Conservation (phyloP, 257 asterid species). For the Nicotiana noctiflora region DNA sequence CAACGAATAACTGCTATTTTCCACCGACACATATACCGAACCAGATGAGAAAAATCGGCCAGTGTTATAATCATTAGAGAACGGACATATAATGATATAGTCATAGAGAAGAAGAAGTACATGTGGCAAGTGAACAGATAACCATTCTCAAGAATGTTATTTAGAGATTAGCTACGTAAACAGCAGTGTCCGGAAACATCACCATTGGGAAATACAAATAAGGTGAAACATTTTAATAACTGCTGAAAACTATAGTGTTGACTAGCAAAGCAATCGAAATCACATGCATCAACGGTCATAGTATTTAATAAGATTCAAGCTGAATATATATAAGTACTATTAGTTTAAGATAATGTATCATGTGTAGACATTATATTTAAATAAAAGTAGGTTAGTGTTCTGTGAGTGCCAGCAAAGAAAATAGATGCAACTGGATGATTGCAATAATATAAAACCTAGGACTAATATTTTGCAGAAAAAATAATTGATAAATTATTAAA, state of each 20-base stretch:
- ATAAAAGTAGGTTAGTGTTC: background rate
- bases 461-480: background rate
- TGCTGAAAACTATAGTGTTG: background rate
- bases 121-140: too few relatives aligned
- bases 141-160: too few relatives aligned
- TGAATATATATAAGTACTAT: background rate
- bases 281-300: background rate
- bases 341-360: background rate
- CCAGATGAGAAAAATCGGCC: too few relatives aligned
- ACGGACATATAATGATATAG: too few relatives aligned
- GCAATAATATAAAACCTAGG: background rate
- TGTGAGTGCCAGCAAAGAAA: background rate
- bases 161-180: too few relatives aligned
- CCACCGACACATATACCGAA: too few relatives aligned
- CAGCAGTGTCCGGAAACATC: background rate
- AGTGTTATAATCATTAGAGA: too few relatives aligned
- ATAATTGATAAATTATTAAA: background rate
- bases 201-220: background rate
- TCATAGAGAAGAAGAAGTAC: background rate
- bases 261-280: background rate
- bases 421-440: background rate
- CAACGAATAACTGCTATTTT: rapidly evolving
- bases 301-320: background rate
- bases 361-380: background rate
- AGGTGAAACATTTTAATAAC: background rate